Conservation (phyloP, 2,329 filamentous ascomycete genomes). For the Myriosclerotinia curreyana region DNA sequence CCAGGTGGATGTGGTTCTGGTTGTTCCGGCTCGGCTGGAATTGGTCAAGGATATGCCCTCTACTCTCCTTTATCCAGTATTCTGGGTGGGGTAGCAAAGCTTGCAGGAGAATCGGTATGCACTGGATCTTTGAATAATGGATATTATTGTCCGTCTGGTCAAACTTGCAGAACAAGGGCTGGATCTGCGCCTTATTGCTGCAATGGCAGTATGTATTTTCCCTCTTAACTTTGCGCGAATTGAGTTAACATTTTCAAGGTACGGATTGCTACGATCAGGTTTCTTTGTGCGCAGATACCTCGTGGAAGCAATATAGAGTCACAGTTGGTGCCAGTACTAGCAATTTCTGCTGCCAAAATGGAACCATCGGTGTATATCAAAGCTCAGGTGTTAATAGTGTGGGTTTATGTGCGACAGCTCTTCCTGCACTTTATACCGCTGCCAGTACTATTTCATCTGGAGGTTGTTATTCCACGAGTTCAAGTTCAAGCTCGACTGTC, state of each 20-base stretch:
- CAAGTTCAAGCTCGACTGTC: neutral
- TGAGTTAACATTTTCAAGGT: neutral
- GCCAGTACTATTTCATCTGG: neutral
- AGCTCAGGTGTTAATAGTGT: neutral
- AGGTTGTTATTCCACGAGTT: neutral
- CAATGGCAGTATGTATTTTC: neutral
- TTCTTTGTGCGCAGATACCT: neutral
- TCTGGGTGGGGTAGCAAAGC: neutral
- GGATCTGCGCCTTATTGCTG: constrained; percentile 11
- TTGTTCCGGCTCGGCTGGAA: neutral
- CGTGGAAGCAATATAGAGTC: constrained; percentile 6
- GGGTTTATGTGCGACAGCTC: neutral
- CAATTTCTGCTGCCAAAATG: constrained; percentile 11
- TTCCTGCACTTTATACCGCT: neutral
- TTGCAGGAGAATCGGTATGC: constrained; percentile 1
- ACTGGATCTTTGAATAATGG: neutral
- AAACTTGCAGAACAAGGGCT: neutral
- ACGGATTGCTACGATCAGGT: neutral
- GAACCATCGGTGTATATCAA: neutral
- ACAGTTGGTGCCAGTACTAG: neutral
- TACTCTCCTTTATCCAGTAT: neutral
- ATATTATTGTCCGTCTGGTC: constrained; percentile 6
- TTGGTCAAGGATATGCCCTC: neutral
- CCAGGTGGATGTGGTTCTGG: constrained; percentile 5
- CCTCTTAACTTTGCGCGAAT: neutral